Conservation (phyloP, 2,329 filamentous ascomycete species). For the Cordyceps pruinosa region DNA sequence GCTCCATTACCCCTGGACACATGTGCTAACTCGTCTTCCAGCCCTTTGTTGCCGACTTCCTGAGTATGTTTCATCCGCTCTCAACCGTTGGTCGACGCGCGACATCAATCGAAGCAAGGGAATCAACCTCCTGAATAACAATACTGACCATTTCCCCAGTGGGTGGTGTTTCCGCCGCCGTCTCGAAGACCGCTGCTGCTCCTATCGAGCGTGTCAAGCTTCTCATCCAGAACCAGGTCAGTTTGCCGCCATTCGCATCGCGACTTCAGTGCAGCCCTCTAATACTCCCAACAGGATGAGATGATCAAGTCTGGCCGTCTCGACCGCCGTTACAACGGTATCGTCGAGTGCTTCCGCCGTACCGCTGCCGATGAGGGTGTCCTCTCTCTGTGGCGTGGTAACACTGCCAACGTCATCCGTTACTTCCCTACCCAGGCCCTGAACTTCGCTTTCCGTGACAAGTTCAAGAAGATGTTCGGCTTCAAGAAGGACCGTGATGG, state of each 20-base stretch:
- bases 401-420: constrained; percentile 99
- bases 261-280: constrained; percentile 16
- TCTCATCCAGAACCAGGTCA: constrained; percentile 99
- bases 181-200: constrained; percentile 99
- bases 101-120: neutral
- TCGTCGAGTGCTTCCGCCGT: constrained; percentile 90
- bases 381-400: constrained; percentile 95
- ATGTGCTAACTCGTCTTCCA: constrained; percentile 38
- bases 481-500: constrained; percentile 99
- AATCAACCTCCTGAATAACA: neutral
- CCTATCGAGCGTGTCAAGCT: constrained; percentile 99
- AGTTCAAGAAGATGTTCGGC: constrained; percentile 99
- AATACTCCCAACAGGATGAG: constrained; percentile 70
- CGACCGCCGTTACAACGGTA: constrained; percentile 92
- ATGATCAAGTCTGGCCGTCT: constrained; percentile 99
- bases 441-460: constrained; percentile 99
- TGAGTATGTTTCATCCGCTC: constrained; percentile 66
- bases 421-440: constrained; percentile 99
- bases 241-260: constrained; percentile 29
- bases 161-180: constrained; percentile 99
- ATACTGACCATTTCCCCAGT: constrained; percentile 49
- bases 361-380: constrained; percentile 88
- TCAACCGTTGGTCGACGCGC: neutral
- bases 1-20: constrained; percentile 7
- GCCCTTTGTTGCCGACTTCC: constrained; percentile 96